These are phyloP conservation scores for Penicillium fuscoglaucum DNA, from an alignment of 2,329 filamentous ascomycete genomes.

Conservation along the genomic window DNA sequence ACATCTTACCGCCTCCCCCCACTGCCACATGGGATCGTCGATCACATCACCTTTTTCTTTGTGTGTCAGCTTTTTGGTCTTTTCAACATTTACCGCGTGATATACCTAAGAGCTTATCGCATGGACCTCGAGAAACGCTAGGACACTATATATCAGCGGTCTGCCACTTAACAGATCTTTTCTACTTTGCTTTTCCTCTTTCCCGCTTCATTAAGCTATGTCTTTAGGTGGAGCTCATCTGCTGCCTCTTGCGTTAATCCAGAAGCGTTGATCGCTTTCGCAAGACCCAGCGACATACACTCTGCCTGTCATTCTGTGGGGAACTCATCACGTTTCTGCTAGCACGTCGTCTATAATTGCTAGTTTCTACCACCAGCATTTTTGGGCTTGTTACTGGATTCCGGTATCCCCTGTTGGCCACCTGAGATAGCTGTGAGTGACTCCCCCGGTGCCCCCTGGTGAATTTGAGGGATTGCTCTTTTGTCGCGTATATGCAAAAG, in stretches of 20 bases:
- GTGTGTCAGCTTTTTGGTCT: neutral
- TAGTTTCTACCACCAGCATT: neutral
- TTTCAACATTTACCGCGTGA: conserved; percentile 2
- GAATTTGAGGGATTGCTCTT: neutral
- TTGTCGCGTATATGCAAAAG: neutral
- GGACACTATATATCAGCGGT: conserved; percentile 1
- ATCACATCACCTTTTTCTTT: conserved; percentile 6
- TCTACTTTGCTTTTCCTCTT: neutral
- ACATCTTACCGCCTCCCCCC: conserved; percentile 7
- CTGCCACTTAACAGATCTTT: neutral
- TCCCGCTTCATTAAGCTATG: conserved; percentile 13
- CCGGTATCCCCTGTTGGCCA: neutral
- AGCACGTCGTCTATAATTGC: neutral
- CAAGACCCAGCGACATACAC: neutral
- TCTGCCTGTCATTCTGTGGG: neutral
- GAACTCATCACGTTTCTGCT: neutral
- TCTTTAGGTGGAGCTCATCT: conserved; percentile 2
- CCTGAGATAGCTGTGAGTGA: conserved; percentile 1
- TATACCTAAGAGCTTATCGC: neutral
- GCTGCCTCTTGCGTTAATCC: conserved; percentile 16
- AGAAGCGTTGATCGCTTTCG: conserved; percentile 18
- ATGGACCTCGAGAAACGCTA: neutral
- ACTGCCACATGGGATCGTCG: conserved; percentile 12
- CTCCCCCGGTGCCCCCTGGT: neutral
- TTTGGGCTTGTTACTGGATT: conserved; percentile 2